Evolutionary conservation across 73 alveolate genomes (phyloP), one percentile per base, ranked within the genome.

Genomic region (Diophrys sp.): DNA sequence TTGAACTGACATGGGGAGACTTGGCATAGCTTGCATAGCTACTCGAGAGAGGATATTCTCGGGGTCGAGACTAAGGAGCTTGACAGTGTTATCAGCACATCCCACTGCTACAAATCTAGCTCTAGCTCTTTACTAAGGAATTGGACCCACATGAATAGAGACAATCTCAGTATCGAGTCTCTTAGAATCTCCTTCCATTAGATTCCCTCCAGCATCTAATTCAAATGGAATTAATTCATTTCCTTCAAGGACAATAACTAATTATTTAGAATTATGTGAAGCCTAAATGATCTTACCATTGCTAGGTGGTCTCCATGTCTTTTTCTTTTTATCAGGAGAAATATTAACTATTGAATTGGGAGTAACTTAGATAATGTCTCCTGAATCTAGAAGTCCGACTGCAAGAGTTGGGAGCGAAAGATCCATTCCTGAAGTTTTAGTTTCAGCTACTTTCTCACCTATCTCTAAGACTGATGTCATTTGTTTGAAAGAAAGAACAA

Each of bases 141-240:
- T 94, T 29, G 97, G 98, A 33, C 97, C 96, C 56, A 96, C 88
- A 79, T 94, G 98, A 27, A 95, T 71, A 28, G 95, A 95, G 23
- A 93, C 88, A 23, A 95, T 89, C 82, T 95, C 98, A 70, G 93
- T 83, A 26, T 97, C 99, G 83, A 94, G 86, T 83, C 86, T 85
- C 81, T 94, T 90, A 23, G 94, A 92, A 54, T 93, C 98, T 2
- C 93, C 92, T 82, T 96, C 98, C 73, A 70, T 81, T 90, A 87
- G 53, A 66, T 89, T 29, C 89, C 98, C 67, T 76, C 73, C 84
- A 77, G 77, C 68, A 77, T 98, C 99, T 76, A 96, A 92, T 93
- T 98, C 99, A 78, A 97, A 97, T 90, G 96, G 97, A 29, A 93
- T 83, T 29, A 98, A 88, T 79, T 96, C 98, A 23, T 98, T 98